Conservation (phyloP, 441 rosid species). For the Gossypium gossypioides region DNA sequence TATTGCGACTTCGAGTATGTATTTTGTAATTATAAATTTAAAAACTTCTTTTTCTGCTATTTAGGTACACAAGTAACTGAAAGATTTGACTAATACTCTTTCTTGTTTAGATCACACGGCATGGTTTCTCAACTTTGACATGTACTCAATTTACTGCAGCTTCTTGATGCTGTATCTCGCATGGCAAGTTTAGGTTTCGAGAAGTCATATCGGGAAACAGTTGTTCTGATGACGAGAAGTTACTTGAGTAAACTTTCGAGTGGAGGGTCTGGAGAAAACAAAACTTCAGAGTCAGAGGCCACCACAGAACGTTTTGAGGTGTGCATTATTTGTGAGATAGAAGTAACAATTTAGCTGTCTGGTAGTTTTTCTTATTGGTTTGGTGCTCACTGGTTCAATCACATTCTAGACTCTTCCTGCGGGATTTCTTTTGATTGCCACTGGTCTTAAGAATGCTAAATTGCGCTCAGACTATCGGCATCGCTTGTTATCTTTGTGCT, state of each 20-base stretch:
- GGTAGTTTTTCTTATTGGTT: constrained; percentile 22
- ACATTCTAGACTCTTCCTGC: constrained; percentile 95
- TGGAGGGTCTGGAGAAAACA: constrained; percentile 81
- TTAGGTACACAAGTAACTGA: constrained; percentile 11
- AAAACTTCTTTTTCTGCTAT: constrained; percentile 3
- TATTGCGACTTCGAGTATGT: constrained; percentile 75
- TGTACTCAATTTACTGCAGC: constrained; percentile 41
- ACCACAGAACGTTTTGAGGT: constrained; percentile 91
- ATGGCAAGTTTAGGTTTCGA: constrained; percentile 95
- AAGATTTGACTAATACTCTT: constrained; percentile 9
- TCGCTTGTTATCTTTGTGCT: constrained; percentile 89
- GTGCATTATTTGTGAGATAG: constrained; percentile 18
- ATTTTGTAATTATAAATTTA: constrained; percentile 18
- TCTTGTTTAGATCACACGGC: constrained; percentile 18
- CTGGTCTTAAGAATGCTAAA: constrained; percentile 59
- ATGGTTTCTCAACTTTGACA: constrained; percentile 21
- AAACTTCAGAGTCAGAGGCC: constrained; percentile 73
- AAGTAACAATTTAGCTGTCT: constrained; percentile 12
- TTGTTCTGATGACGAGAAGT: constrained; percentile 92
- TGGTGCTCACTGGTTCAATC: constrained; percentile 46
- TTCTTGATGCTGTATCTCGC: constrained; percentile 95
- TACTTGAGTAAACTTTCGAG: constrained; percentile 69
- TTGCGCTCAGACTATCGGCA: constrained; percentile 89
- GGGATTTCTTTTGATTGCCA: constrained; percentile 84
- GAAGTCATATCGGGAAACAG: constrained; percentile 97